Evolutionary conservation across 2,329 filamentous ascomycete genomes (phyloP).

Genomic region (Colletotrichum costaricense): DNA sequence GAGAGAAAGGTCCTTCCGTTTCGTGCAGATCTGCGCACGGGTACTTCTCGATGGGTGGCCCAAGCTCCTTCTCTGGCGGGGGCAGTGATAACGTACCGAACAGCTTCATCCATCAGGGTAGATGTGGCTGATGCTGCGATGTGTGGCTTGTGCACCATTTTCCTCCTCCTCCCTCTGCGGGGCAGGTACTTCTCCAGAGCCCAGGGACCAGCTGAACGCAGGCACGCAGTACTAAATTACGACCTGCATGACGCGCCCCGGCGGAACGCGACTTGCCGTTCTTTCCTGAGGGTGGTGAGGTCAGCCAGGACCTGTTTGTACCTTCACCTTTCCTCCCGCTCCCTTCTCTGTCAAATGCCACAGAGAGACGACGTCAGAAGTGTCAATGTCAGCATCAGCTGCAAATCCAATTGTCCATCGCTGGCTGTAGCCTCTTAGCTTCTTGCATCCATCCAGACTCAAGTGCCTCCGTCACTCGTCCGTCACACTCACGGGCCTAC

Average conservation of each 20-base stretch:
- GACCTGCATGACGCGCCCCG: slow-evolving; percentile 10
- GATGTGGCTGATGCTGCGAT: not conserved
- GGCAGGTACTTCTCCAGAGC: not conserved
- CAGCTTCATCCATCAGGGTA: not conserved
- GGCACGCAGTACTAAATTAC: slow-evolving; percentile 3
- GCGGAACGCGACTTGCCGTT: not conserved
- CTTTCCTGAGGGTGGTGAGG: not conserved
- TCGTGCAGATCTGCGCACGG: not conserved
- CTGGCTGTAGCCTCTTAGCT: not conserved
- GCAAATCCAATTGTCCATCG: not conserved
- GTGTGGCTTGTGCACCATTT: not conserved
- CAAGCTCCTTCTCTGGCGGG: slow-evolving; percentile 12
- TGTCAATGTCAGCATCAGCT: slow-evolving; percentile 1
- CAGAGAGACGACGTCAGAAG: not conserved
- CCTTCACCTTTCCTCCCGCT: not conserved
- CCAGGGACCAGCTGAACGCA: not conserved
- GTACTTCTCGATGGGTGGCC: not conserved
- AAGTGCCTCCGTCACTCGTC: not conserved
- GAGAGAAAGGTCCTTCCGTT: not conserved
- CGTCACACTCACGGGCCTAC: not conserved
- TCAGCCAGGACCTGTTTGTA: not conserved
- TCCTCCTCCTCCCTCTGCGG: not conserved
- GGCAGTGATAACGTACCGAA: not conserved
- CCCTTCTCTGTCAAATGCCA: not conserved
- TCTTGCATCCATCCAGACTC: not conserved